Evolutionary conservation across 2,329 filamentous ascomycete genomes (phyloP).

Genomic region (Trichoderma gracile): DNA sequence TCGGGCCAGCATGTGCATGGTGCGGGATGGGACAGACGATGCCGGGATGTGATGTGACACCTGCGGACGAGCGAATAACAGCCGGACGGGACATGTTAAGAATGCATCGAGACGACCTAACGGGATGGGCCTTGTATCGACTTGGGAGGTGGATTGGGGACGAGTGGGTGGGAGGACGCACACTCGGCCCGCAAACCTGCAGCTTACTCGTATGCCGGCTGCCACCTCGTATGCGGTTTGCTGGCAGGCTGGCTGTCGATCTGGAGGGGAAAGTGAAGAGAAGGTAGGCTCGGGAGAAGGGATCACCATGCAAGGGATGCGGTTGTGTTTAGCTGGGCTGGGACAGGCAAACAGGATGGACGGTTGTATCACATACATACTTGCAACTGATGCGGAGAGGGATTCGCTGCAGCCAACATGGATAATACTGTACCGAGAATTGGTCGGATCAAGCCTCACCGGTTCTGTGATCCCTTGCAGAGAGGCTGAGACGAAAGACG

Average conservation of each 20-base stretch:
- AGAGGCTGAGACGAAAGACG: slow-evolving; percentile 1
- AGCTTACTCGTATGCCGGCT: slow-evolving; percentile 14
- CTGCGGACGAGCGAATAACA: not conserved
- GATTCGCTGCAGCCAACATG: not conserved
- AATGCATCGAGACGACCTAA: not conserved
- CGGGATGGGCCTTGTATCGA: slow-evolving; percentile 19
- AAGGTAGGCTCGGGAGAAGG: not conserved
- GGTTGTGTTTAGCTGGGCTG: slow-evolving; percentile 9
- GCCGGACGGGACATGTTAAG: slow-evolving; percentile 7
- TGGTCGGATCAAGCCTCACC: not conserved
- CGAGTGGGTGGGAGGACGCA: slow-evolving; percentile 9
- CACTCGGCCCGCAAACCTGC: slow-evolving; percentile 12
- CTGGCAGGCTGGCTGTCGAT: slow-evolving; percentile 5
- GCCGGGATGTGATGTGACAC: not conserved
- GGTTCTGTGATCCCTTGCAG: slow-evolving; percentile 9
- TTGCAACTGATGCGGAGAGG: not conserved
- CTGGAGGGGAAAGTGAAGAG: not conserved
- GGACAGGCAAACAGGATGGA: not conserved
- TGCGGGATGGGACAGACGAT: not conserved
- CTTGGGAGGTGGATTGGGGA: slow-evolving; percentile 11
- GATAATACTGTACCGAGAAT: too few relatives aligned
- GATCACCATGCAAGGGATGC: not conserved
- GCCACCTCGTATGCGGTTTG: slow-evolving; percentile 19
- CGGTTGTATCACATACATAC: not conserved
- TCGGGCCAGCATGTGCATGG: slow-evolving; percentile 2